phyloP scores from a whole-genome alignment of 208 protist genomes.

The Acanthamoeba culbertsoni region DNA sequence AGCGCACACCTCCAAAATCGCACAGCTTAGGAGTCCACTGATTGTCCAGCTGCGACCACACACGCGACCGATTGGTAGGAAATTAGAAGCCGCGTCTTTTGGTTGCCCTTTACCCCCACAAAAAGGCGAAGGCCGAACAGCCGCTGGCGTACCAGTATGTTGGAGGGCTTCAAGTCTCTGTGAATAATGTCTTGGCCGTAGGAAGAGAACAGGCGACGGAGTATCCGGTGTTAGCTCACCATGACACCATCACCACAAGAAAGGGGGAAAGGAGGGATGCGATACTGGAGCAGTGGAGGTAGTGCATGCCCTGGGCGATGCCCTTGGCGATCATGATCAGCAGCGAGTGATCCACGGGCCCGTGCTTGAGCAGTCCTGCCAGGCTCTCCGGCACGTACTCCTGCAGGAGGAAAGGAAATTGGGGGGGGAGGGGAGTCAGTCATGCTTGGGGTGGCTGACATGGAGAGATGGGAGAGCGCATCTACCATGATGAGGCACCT shows the following conservation, averaged over 20 bases:
- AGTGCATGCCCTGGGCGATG: background rate
- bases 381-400: background rate
- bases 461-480: background rate
- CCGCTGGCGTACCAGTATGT: background rate
- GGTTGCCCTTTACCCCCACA: background rate
- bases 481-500: background rate
- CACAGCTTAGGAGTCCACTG: conserved; percentile 9
- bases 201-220: background rate
- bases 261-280: no score
- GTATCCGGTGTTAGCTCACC: background rate
- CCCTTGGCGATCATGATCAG: conserved; percentile 25
- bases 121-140: background rate
- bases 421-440: background rate
- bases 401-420: background rate
- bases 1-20: background rate
- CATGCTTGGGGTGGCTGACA: background rate
- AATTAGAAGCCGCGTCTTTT: background rate
- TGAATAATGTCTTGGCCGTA: background rate
- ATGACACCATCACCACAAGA: background rate
- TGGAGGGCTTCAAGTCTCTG: background rate
- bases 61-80: no score
- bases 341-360: background rate
- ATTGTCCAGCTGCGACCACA: background rate
- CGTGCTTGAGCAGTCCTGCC: background rate
- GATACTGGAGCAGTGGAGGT: conserved; percentile 15